Evolutionary conservation across 2,329 filamentous ascomycete species (phyloP), one percentile per base, ranked within the genome.

Genomic region (Corniculantispora saksenae): DNA sequence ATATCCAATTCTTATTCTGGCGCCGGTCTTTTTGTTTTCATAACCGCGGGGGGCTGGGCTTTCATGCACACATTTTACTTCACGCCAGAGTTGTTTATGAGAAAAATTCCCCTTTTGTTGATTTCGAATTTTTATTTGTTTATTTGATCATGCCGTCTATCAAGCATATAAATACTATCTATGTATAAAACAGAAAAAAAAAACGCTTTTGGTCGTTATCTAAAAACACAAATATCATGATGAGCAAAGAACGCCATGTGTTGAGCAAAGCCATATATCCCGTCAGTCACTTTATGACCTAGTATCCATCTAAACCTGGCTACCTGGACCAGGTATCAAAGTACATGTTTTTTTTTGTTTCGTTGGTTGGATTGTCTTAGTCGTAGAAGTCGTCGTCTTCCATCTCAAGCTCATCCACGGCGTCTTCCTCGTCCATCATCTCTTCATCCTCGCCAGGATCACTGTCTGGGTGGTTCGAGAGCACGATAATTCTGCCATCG

Each of bases 391-490:
- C 86, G 72, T 87, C 83, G 72, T 88, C 83, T 56, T 89, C 87
- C 83, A 87, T 87, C 64, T 83, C 81, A 68, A 89, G 74, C 72
- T 96, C 93, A 15, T 91, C 89, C 21, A 91, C 80, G 0, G 90
- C 91, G 72, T 92, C 88, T 13, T 92, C 91, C 40, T 84, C 81
- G 66, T 93, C 90, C 59, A 89, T 80, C 88, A 93, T 89, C 56
- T 92, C 90, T 15, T 86, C 84, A 66, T 93, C 91, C 9, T 89
- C 88, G 25, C 84, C 84, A 47, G 76, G 73, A 64, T 84, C 84
- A 69, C 85, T 88, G 51, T 89, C 87, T 0, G 74, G 69, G 76
- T 98, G 95, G 77, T 99, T 98, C 8, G 93, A 83, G 27, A 95
- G 74, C 1, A 99, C 93, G 2, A 87, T 81, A 66, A 98, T 89